Percentiles rank a stretch among this genome's conserved stretches.
phyloP scores from a whole-genome alignment of 768 basidiomycete genomes.

The Mycena amicta region DNA sequence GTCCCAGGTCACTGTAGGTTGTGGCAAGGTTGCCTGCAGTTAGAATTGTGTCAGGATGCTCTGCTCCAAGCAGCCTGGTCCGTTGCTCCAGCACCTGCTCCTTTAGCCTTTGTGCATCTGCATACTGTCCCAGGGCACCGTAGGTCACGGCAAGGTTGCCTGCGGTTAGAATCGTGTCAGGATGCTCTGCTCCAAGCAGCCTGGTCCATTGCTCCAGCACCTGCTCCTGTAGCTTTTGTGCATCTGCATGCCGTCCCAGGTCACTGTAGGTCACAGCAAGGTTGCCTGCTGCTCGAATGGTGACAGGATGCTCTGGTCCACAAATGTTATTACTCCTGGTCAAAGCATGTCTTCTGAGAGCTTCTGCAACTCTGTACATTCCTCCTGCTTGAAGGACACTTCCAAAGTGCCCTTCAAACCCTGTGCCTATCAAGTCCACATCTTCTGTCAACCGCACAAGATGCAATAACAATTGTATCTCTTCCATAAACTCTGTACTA shows the following conservation, averaged over 20 bases:
- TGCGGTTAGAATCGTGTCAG: background rate
- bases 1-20: slow-evolving; percentile 1
- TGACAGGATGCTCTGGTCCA: slow-evolving; percentile 5
- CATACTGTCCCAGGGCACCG: background rate
- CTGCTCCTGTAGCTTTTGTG: background rate
- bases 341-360: no score
- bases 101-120: slow-evolving; percentile 5
- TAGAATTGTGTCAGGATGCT: slow-evolving; percentile 3
- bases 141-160: background rate
- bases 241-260: background rate
- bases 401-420: no score
- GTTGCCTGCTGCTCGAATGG: background rate
- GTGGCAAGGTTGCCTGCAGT: background rate
- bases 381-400: no score
- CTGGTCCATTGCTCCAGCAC: slow-evolving; percentile 1
- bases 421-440: no score
- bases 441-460: no score
- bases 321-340: no score
- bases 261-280: slow-evolving; percentile 2
- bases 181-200: slow-evolving; percentile 2
- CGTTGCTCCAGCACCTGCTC: background rate
- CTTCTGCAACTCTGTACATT: no score
- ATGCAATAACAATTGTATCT: no score
- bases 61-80: background rate
- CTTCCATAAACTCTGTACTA: no score